A percentile compares a stretch with the other conserved stretches of the same genome.
Evolutionary conservation across 1,284 basidiomycete species (phyloP).

Genomic region (Tranzscheliella williamsii): DNA sequence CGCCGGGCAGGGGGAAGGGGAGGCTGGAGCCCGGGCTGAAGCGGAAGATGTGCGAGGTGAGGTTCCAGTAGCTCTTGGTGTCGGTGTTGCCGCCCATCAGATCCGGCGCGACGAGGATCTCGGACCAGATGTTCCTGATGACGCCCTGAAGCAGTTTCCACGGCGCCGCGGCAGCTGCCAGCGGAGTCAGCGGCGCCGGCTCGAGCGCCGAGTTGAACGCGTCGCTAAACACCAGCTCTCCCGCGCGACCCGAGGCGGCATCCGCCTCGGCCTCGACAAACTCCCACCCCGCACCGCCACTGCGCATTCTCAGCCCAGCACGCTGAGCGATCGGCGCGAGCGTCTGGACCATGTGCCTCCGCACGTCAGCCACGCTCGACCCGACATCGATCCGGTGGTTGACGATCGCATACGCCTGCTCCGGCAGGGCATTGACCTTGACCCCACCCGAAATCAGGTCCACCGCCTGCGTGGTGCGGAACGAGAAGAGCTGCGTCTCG

Average conservation of each 20-base stretch:
- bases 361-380: conserved; percentile 65
- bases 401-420: conserved; percentile 66
- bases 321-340: conserved; percentile 64
- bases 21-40: conserved; percentile 61
- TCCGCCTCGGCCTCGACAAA: neutral
- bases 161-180: conserved; percentile 54
- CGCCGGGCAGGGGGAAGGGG: conserved; percentile 24
- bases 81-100: conserved; percentile 67
- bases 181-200: conserved; percentile 67
- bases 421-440: conserved; percentile 70
- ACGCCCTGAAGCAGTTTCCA: conserved; percentile 66
- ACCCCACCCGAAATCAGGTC: conserved; percentile 72
- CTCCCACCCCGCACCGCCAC: conserved; percentile 63
- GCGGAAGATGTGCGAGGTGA: conserved; percentile 67
- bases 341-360: conserved; percentile 64
- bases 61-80: conserved; percentile 66
- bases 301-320: conserved; percentile 67
- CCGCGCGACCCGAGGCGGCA: neutral
- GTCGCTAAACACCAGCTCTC: conserved; percentile 42
- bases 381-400: conserved; percentile 69
- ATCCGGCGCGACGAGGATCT: conserved; percentile 65
- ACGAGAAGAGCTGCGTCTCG: conserved; percentile 61
- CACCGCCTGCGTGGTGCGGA: conserved; percentile 73
- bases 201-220: conserved; percentile 65
- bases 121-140: conserved; percentile 62